Conservation (phyloP, 202 grass and related monocot genomes). For the Bolboschoenoplectus hybrid region DNA sequence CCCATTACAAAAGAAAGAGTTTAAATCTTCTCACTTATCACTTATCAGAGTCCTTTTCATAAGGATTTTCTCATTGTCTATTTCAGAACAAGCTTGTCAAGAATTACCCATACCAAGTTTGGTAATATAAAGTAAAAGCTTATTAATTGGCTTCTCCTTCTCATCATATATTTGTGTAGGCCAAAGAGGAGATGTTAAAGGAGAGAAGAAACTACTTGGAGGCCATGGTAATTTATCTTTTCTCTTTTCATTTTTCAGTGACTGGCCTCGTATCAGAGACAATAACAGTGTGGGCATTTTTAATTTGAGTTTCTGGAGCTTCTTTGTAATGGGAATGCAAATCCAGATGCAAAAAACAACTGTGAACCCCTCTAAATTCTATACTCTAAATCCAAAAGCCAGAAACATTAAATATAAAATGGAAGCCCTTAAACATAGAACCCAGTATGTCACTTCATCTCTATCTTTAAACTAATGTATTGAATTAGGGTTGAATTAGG, state of each 20-base stretch:
- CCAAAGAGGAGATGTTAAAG: conserved; percentile 80
- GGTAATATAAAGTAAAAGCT: no score
- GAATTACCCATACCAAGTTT: no score
- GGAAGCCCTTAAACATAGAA: background rate
- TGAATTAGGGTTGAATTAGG: conserved; percentile 44
- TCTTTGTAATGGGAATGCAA: background rate
- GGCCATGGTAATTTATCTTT: conserved; percentile 66
- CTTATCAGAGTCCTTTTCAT: no score
- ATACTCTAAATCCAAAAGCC: background rate
- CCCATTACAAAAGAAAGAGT: no score
- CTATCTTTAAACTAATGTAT: background rate
- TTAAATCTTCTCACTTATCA: no score
- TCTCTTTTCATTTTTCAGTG: conserved; percentile 1
- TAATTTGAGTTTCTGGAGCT: background rate
- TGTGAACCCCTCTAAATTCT: background rate
- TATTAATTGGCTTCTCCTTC: background rate
- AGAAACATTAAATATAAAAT: conserved; percentile 2
- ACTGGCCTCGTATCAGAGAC: background rate
- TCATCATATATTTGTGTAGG: conserved; percentile 47
- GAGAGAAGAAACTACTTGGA: conserved; percentile 84
- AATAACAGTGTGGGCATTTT: background rate
- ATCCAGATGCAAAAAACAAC: background rate
- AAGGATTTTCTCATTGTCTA: no score
- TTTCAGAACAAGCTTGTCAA: no score
- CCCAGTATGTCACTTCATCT: background rate